Evolutionary conservation across 495 filamentous ascomycete species (phyloP), one percentile per base, ranked within the genome.

Genomic region (Letharia columbiana): DNA sequence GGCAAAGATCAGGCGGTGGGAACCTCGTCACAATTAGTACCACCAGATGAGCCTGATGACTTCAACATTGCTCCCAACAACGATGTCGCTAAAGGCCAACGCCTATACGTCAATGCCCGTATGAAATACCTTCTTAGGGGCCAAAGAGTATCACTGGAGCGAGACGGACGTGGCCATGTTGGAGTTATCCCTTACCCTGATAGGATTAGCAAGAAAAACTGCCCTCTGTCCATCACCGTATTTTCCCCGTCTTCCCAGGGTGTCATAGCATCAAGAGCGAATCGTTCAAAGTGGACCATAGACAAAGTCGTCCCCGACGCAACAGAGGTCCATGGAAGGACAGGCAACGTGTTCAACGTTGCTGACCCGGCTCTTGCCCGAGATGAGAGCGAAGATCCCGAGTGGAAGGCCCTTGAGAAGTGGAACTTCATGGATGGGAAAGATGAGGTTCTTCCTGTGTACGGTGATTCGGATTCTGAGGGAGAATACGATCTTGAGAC

Each of bases 401-500:
- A 77, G 10, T 79, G 73, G 73, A 72, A 75, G 58, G 75, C 78
- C 39, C 66, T 86, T 4, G 59, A 80, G 17, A 84, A 81, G 57
- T 82, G 84, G 69, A 76, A 76, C 23, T 74, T 61, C 56, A 44
- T 69, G 69, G 75, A 71, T 11, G 67, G 75, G 44, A 73, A 74
- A 37, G 83, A 86, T 17, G 76, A 84, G 17, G 65, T 81, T 23
- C 75, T 89, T 6, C 86, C 91, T 17, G 7, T 81, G 0, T 88
- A 84, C 68, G 89, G 87, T 37, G 87, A 93, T 1, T 93, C 84
- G 0, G 80, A 76, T 5, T 82, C 80, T 13, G 84, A 86, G 60
- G 76, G 73, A 2, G 80, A 81, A 56, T 84, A 78, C 59, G 82
- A 86, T 58, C 68, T 77, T 15, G 77, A 82, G 1, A 87, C 84